phyloP scores from a whole-genome alignment of 352 stramenopile species.

The Phytopythium vexans region DNA sequence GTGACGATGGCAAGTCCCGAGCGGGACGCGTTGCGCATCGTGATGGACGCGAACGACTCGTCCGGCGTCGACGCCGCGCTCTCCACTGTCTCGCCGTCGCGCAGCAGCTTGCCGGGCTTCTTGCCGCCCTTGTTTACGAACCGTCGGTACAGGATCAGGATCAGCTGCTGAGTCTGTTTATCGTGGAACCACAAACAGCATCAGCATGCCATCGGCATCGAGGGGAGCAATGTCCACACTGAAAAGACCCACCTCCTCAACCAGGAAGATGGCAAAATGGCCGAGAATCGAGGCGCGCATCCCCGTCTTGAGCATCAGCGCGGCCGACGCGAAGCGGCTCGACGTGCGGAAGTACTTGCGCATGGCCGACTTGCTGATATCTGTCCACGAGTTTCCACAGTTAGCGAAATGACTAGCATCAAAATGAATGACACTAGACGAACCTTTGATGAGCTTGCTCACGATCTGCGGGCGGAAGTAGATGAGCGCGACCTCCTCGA shows the following conservation, averaged over 20 bases:
- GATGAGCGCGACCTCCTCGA: slow-evolving; percentile 64
- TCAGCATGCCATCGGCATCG: too few species aligned
- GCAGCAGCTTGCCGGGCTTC: slow-evolving; percentile 35
- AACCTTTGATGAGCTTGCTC: slow-evolving; percentile 83
- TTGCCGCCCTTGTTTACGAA: slow-evolving; percentile 40
- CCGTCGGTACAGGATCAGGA: slow-evolving; percentile 68
- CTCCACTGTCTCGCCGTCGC: slow-evolving; percentile 30
- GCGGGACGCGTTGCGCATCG: slow-evolving; percentile 55
- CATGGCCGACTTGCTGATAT: slow-evolving; percentile 70
- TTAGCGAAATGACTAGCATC: slow-evolving; percentile 4
- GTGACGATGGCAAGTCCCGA: slow-evolving; percentile 67
- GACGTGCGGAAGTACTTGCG: slow-evolving; percentile 74
- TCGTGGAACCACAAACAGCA: slow-evolving; percentile 1
- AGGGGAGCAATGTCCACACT: neutral
- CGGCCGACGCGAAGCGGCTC: slow-evolving; percentile 43
- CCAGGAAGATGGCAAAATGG: slow-evolving; percentile 78
- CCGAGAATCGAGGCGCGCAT: slow-evolving; percentile 72
- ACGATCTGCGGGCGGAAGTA: slow-evolving; percentile 54
- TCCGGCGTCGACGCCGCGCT: slow-evolving; percentile 13
- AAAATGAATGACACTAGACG: slow-evolving; percentile 4
- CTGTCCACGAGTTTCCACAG: slow-evolving; percentile 14
- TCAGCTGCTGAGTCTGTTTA: slow-evolving; percentile 58
- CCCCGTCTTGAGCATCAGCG: slow-evolving; percentile 75
- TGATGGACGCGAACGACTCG: slow-evolving; percentile 47
- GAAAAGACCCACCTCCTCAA: slow-evolving; percentile 63